Percentiles rank a stretch among this genome's conserved stretches.
These are phyloP conservation scores for Chlorella variabilis DNA, from an alignment of 163 green algal genomes.

Conservation along the genomic window DNA sequence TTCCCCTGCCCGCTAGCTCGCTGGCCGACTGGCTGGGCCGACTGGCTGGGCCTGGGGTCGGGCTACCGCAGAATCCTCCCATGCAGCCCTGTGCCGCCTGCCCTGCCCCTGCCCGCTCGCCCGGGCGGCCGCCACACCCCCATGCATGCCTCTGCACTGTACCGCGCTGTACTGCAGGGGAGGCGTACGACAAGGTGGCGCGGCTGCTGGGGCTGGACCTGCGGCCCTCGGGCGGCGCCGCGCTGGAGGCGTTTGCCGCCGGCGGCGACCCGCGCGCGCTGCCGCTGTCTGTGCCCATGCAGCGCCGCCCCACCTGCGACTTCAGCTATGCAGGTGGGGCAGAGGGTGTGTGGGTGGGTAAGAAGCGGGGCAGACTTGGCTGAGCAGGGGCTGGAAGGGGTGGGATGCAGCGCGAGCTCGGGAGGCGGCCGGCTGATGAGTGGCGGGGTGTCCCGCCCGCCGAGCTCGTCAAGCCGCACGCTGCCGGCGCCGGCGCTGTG, in stretches of 20 bases:
- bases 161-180: conserved; percentile 55
- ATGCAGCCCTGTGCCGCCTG: no score
- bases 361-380: conserved; percentile 52
- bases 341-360: conserved; percentile 80
- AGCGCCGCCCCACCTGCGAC: conserved; percentile 81
- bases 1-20: no score
- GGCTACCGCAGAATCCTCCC: no score
- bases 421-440: no score
- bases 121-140: background rate
- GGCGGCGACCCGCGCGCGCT: conserved; percentile 76
- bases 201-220: conserved; percentile 90
- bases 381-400: background rate
- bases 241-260: conserved; percentile 78
- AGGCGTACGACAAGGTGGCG: conserved; percentile 98
- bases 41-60: no score
- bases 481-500: no score
- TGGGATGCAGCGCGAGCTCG: no score
- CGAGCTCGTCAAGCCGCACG: no score
- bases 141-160: background rate
- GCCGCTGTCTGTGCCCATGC: conserved; percentile 84
- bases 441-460: no score
- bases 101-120: no score
- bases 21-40: no score
- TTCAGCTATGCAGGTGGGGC: conserved; percentile 96
- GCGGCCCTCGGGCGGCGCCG: conserved; percentile 81